Evolutionary conservation across 345 rosid genomes (phyloP).

Genomic region (Crucihimalaya himalaica): DNA sequence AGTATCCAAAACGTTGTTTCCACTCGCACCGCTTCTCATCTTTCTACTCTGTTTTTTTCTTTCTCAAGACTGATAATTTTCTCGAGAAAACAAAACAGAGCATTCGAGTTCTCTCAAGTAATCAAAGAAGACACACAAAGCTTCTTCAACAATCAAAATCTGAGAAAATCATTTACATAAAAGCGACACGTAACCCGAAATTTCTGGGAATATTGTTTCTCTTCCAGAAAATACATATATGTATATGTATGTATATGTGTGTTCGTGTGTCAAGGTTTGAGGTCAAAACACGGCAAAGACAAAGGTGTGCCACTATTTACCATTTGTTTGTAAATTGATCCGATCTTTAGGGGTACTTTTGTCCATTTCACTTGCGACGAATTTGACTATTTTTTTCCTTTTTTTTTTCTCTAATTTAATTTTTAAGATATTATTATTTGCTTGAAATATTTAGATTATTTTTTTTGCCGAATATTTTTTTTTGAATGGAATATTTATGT

Average conservation of each 20-base stretch:
- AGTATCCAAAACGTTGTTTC: constrained; percentile 58
- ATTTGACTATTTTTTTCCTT: constrained; percentile 23
- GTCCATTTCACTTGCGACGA: constrained; percentile 24
- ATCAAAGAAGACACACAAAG: background rate
- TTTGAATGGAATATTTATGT: background rate
- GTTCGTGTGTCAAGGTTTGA: constrained; percentile 33
- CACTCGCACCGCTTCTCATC: constrained; percentile 56
- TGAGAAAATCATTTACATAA: background rate
- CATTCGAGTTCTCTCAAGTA: constrained; percentile 35
- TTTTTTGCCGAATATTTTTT: background rate
- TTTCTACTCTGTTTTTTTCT: background rate
- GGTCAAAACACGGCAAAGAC: constrained; percentile 48
- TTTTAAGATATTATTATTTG: background rate
- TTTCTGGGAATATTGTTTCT: constrained; percentile 38
- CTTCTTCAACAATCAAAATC: background rate
- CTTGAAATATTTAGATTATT: background rate
- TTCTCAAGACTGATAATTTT: constrained; percentile 15
- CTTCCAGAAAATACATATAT: background rate
- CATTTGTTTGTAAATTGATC: constrained; percentile 21
- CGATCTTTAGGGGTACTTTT: constrained; percentile 6
- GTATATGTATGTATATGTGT: background rate
- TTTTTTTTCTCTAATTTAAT: background rate
- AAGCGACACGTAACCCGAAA: constrained; percentile 36
- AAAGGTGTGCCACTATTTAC: constrained; percentile 31
- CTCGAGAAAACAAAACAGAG: constrained; percentile 38